These are phyloP conservation scores for Boletus insuetus DNA, from an alignment of 768 basidiomycete species.

Conservation along the genomic window DNA sequence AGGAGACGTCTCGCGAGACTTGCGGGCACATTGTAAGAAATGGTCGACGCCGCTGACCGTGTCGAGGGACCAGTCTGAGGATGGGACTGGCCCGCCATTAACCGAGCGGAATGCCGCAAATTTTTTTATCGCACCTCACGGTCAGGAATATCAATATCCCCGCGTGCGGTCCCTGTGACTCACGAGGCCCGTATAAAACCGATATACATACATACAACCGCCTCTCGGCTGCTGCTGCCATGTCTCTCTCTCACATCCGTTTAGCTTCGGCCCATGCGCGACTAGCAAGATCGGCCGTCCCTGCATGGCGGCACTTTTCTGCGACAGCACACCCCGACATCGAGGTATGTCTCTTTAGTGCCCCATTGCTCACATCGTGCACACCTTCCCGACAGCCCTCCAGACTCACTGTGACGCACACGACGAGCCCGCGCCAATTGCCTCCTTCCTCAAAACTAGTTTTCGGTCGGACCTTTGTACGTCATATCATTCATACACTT, in stretches of 20 bases:
- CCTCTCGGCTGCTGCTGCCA: neutral
- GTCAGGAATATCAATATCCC: too few species aligned
- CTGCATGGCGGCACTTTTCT: constrained; percentile 16
- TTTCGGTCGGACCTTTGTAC: constrained; percentile 84
- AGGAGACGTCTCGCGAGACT: constrained; percentile 58
- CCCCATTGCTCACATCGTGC: neutral
- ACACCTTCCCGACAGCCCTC: constrained; percentile 41
- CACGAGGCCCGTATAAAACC: constrained; percentile 21
- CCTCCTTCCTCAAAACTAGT: constrained; percentile 67
- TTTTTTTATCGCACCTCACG: neutral
- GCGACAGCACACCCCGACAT: constrained; percentile 42
- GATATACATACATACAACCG: neutral
- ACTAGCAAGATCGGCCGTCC: neutral
- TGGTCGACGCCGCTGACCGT: constrained; percentile 24
- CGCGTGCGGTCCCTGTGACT: too few species aligned
- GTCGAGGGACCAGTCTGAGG: constrained; percentile 2
- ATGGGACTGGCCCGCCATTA: neutral
- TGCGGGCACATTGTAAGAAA: constrained; percentile 20
- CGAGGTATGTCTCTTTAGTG: constrained; percentile 37
- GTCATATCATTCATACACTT: constrained; percentile 21
- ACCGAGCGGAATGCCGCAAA: neutral
- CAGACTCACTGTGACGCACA: constrained; percentile 47
- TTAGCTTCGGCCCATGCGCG: constrained; percentile 7
- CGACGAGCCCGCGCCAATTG: constrained; percentile 51
- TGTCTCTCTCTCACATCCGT: constrained; percentile 18